Evolutionary conservation across 306 rosid species (phyloP), one percentile per base, ranked within the genome.

Genomic region (Prunus persica): DNA sequence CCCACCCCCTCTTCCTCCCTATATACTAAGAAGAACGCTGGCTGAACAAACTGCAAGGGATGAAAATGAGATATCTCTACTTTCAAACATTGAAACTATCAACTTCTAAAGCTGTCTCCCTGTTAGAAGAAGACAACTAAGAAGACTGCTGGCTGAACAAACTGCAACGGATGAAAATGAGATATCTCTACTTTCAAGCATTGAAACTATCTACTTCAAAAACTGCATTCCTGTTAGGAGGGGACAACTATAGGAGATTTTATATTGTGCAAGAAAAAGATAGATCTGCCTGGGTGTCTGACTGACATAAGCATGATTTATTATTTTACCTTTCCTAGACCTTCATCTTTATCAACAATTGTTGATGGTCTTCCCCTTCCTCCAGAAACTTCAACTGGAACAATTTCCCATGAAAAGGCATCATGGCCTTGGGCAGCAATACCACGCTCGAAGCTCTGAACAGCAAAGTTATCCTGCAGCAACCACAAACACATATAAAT

Each of bases 311-410:
- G 28, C 60, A 66, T 3, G 11, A 72, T 20, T 20, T 32, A 28
- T n/a, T 73, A 28, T 24, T 34, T 34, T 84, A 96, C 99, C 98
- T 93, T 96, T 77, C 98, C 99, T 22, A 89, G 83, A 74, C 98
- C 96, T 81, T 96, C 99, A 73, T 96, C 99, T 85, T 83, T 89
- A 69, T 89, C 91, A 62, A 96, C 91, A 57, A 85, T 64, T 5
- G 86, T 89, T 41, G 98, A 83, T 76, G 99, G 99, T 77, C 60
- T 96, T 81, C 98, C 99, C 88, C 97, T 92, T 65, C 99, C 99
- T 51, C 97, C 99, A 51, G 96, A 85, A 83, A 96, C 99, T 79
- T 96, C 98, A 86, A 84, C 86, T 78, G 99, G 93, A 82, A 82
- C 90, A 75, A 93, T 91, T 88, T 96, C 99, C 99, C 98, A 96